phyloP scores from a whole-genome alignment of 129 eudicot species.

The Erigeron canadensis region DNA sequence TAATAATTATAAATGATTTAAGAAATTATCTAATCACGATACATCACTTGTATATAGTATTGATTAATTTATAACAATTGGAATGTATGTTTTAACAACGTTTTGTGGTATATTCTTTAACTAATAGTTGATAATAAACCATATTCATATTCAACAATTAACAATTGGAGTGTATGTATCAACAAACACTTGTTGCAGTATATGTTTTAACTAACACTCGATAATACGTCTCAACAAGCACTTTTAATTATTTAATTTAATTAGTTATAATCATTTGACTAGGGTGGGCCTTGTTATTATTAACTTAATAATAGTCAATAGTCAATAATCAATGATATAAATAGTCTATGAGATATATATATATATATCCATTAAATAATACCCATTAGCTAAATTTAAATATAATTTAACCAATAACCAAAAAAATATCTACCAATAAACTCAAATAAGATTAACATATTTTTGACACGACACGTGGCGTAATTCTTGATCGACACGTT shows the following conservation, averaged over 20 bases:
- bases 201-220: neutral
- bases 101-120: neutral
- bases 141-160: neutral
- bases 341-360: neutral
- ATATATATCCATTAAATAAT: neutral
- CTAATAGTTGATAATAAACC: neutral
- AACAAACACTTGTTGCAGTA: constrained; percentile 14
- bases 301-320: neutral
- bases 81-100: too few relatives aligned
- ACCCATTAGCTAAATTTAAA: neutral
- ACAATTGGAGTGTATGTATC: constrained; percentile 6
- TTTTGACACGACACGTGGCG: too few relatives aligned
- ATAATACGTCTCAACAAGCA: too few relatives aligned
- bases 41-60: too few relatives aligned
- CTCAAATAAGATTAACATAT: too few relatives aligned
- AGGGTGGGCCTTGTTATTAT: neutral
- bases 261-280: neutral
- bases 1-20: too few relatives aligned
- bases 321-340: neutral
- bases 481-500: too few relatives aligned
- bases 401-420: neutral
- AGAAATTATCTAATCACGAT: too few relatives aligned
- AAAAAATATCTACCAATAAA: too few relatives aligned
- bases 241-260: too few relatives aligned
- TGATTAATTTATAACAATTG: too few relatives aligned